These are phyloP conservation scores for Phytopythium vexans DNA, from an alignment of 352 stramenopile species.

Conservation along the genomic window DNA sequence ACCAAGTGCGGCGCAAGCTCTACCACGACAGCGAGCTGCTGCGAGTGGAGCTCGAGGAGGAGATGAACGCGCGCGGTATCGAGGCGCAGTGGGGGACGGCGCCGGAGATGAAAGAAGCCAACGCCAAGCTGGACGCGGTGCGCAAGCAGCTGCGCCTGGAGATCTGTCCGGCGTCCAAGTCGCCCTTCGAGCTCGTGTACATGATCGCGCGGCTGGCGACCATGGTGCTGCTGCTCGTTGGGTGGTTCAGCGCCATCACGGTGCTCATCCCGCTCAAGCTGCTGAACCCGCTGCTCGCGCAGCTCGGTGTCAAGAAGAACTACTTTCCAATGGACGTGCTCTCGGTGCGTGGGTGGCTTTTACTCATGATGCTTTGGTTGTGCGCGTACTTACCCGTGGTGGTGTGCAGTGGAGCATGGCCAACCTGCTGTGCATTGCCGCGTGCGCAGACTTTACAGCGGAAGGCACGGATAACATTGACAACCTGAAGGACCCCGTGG, in stretches of 20 bases:
- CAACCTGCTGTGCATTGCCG: conserved; percentile 48
- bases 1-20: conserved; percentile 62
- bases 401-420: conserved; percentile 31
- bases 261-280: conserved; percentile 67
- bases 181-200: conserved; percentile 54
- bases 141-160: conserved; percentile 66
- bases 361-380: neutral
- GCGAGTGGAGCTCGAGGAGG: conserved; percentile 76
- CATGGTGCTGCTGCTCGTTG: conserved; percentile 65
- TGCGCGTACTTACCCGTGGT: conserved; percentile 4
- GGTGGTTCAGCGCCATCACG: conserved; percentile 68
- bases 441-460: conserved; percentile 40
- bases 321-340: conserved; percentile 77
- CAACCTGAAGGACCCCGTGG: conserved; percentile 57
- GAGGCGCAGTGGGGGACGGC: conserved; percentile 52
- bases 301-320: conserved; percentile 70
- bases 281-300: conserved; percentile 40
- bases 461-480: conserved; percentile 54
- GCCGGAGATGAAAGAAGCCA: conserved; percentile 44
- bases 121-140: conserved; percentile 54
- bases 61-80: conserved; percentile 63
- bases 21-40: conserved; percentile 74
- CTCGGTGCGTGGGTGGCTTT: conserved; percentile 22
- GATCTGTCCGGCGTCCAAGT: conserved; percentile 33
- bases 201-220: conserved; percentile 65